A percentile compares a stretch with the other conserved stretches of the same genome.
These are phyloP conservation scores for Eimeria brunetti DNA, from an alignment of 169 alveolate species.

Conservation along the genomic window DNA sequence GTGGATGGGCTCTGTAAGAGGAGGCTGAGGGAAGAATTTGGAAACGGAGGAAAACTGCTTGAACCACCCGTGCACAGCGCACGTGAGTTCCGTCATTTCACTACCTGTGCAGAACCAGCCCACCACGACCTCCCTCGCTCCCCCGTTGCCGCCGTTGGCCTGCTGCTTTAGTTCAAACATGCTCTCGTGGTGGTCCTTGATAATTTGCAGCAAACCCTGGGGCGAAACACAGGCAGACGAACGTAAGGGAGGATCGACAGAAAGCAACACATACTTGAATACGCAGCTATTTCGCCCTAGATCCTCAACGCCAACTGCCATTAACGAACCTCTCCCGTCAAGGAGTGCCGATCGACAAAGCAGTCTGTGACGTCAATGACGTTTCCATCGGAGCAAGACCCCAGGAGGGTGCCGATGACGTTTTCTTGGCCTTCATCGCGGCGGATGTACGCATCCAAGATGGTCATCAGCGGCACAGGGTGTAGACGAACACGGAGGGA, in stretches of 20 bases:
- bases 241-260: neutral
- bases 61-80: conserved; percentile 96
- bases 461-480: conserved; percentile 93
- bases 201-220: conserved; percentile 93
- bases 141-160: conserved; percentile 92
- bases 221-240: neutral
- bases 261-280: neutral
- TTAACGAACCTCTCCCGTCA: conserved; percentile 90
- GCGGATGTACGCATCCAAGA: conserved; percentile 93
- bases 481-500: conserved; percentile 90
- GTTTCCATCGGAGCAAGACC: conserved; percentile 91
- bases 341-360: conserved; percentile 94
- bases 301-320: neutral
- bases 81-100: conserved; percentile 93
- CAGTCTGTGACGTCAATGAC: conserved; percentile 94
- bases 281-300: no score
- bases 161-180: conserved; percentile 94
- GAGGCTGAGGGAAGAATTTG: conserved; percentile 92
- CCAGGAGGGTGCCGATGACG: conserved; percentile 94
- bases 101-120: conserved; percentile 93
- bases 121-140: conserved; percentile 95
- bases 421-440: conserved; percentile 93
- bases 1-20: conserved; percentile 94
- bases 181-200: conserved; percentile 94
- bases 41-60: conserved; percentile 91